Percentiles rank a stretch among this genome's conserved stretches.
These are phyloP conservation scores for Monoraphidium neglectum DNA, from an alignment of 139 green algal species.

Conservation along the genomic window DNA sequence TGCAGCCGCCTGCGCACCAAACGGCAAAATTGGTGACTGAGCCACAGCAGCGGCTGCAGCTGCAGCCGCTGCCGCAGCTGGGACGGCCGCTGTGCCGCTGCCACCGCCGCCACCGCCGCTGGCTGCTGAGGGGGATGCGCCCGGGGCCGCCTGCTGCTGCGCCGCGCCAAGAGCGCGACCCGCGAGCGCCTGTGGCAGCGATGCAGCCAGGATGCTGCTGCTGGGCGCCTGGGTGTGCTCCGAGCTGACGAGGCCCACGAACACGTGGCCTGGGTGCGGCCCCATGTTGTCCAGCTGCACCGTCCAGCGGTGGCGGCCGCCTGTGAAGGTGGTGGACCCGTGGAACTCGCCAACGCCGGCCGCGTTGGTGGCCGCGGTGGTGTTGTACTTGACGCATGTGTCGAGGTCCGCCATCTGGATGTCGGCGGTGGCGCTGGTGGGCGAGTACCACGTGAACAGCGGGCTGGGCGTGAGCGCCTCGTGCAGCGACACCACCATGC, in stretches of 20 bases:
- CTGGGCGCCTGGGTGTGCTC: constrained; percentile 11
- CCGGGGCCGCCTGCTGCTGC: background rate
- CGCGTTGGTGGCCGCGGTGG: constrained; percentile 20
- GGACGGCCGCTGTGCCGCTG: background rate
- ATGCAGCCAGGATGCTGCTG: constrained; percentile 45
- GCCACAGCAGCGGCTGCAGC: too few species aligned
- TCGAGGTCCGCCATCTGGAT: constrained; percentile 55
- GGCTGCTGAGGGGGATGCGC: background rate
- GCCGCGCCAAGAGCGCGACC: constrained; percentile 4
- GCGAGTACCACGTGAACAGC: constrained; percentile 56
- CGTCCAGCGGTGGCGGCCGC: constrained; percentile 55
- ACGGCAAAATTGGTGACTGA: too few species aligned
- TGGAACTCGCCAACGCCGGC: constrained; percentile 41
- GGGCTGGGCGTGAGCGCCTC: constrained; percentile 56
- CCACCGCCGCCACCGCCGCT: background rate
- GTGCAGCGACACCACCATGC: constrained; percentile 53
- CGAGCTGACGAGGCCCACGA: constrained; percentile 48
- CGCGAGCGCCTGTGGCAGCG: constrained; percentile 17
- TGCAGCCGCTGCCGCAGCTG: background rate
- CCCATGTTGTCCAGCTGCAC: constrained; percentile 66
- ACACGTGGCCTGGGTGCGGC: constrained; percentile 47
- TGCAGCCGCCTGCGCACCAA: too few species aligned
- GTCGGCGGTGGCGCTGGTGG: constrained; percentile 24
- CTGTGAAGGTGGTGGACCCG: constrained; percentile 48
- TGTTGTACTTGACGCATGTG: constrained; percentile 60